Conservation (phyloP, 228 moss, liverwort and hornwort species). For the Sphagnum magellanicum region DNA sequence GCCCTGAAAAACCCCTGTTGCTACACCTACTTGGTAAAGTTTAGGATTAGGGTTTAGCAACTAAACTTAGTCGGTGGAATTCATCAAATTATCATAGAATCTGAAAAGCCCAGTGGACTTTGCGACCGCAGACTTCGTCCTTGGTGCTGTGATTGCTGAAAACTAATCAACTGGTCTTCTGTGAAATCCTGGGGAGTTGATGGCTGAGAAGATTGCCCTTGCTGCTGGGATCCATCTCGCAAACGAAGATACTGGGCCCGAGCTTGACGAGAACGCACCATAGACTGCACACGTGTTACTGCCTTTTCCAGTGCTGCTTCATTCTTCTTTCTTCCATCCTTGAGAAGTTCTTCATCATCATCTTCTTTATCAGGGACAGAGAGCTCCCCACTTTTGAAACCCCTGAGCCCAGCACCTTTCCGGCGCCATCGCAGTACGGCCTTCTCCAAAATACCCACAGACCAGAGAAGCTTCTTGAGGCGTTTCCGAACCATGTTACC, state of each 20-base stretch:
- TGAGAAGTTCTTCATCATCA: constrained; percentile 52
- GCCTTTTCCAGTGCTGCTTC: constrained; percentile 44
- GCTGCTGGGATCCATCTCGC: constrained; percentile 40
- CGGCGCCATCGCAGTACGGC: constrained; percentile 47
- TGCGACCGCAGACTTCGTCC: no score
- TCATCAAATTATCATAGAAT: no score
- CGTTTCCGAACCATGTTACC: constrained; percentile 51
- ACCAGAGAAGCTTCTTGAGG: constrained; percentile 52
- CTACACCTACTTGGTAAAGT: no score
- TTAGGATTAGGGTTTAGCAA: no score
- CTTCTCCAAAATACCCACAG: constrained; percentile 61
- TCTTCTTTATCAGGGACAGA: constrained; percentile 21
- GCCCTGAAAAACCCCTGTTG: no score
- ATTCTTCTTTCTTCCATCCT: constrained; percentile 44
- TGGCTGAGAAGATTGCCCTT: constrained; percentile 10
- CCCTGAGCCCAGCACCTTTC: constrained; percentile 42
- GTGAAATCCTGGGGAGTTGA: no score
- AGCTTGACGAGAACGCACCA: constrained; percentile 49
- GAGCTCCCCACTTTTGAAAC: constrained; percentile 30
- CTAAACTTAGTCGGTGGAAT: no score
- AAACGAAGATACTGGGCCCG: constrained; percentile 53
- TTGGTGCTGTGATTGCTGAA: no score
- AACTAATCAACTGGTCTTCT: no score
- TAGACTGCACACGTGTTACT: constrained; percentile 43
- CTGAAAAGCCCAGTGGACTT: no score